Evolutionary conservation across 192 early-diverging fungal genomes (phyloP).

Genomic region (Entomortierella beljakovae): DNA sequence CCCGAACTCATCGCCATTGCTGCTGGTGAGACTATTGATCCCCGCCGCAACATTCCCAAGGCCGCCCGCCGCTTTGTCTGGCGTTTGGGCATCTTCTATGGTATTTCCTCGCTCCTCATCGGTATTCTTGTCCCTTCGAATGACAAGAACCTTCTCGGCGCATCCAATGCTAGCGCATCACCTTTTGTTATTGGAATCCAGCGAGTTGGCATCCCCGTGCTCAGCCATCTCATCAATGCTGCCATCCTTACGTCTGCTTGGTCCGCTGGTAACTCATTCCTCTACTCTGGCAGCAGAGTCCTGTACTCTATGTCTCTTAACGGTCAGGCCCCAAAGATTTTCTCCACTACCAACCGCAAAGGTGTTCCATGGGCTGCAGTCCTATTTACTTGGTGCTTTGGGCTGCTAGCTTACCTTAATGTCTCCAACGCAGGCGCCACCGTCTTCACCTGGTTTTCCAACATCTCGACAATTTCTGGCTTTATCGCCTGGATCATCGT

Average conservation of each 20-base stretch:
- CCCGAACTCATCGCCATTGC: slow-evolving; percentile 89
- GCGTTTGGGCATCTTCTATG: slow-evolving; percentile 80
- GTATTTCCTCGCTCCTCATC: slow-evolving; percentile 73
- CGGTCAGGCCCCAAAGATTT: slow-evolving; percentile 70
- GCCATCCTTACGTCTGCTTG: slow-evolving; percentile 75
- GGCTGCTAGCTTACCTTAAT: slow-evolving; percentile 66
- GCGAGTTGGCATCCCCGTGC: slow-evolving; percentile 59
- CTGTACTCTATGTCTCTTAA: slow-evolving; percentile 72
- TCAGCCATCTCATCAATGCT: slow-evolving; percentile 76
- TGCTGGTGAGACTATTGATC: slow-evolving; percentile 88
- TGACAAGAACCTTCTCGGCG: slow-evolving; percentile 61
- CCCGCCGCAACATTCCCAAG: slow-evolving; percentile 74
- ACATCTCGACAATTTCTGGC: slow-evolving; percentile 80
- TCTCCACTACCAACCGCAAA: slow-evolving; percentile 55
- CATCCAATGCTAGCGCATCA: slow-evolving; percentile 46
- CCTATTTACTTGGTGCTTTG: slow-evolving; percentile 63
- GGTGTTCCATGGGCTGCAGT: slow-evolving; percentile 75
- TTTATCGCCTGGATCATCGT: slow-evolving; percentile 92
- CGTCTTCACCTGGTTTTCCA: slow-evolving; percentile 77
- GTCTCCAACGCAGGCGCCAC: slow-evolving; percentile 62
- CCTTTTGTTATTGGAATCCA: slow-evolving; percentile 77
- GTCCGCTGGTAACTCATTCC: slow-evolving; percentile 79
- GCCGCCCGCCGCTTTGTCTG: slow-evolving; percentile 79
- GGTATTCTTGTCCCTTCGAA: slow-evolving; percentile 74
- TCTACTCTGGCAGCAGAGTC: slow-evolving; percentile 76